These are phyloP conservation scores for Ustilago xerochloae DNA, from an alignment of 1,284 basidiomycete genomes.

Conservation along the genomic window DNA sequence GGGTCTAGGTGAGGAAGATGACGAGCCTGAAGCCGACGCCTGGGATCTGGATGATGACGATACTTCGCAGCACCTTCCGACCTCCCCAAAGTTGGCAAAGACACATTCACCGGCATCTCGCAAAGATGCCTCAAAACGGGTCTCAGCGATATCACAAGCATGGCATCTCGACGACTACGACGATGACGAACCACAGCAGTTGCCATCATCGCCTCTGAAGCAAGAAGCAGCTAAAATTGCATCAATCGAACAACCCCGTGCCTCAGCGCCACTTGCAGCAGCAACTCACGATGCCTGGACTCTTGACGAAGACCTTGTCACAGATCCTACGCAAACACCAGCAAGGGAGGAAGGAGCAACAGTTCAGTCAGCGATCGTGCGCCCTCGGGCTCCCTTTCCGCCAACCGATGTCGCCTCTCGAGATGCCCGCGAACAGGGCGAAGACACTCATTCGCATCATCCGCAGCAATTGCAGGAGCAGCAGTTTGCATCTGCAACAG, in stretches of 20 bases:
- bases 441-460: neutral
- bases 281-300: slow-evolving; percentile 37
- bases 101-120: neutral
- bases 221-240: neutral
- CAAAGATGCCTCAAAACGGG: too few relatives aligned
- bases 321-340: neutral
- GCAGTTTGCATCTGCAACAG: too few relatives aligned
- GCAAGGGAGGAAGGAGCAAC: neutral
- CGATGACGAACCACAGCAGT: neutral
- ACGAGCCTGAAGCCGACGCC: slow-evolving; percentile 30
- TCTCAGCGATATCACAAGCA: slow-evolving; percentile 19
- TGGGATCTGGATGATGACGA: slow-evolving; percentile 36
- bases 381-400: too few relatives aligned
- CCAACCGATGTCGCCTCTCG: too few relatives aligned
- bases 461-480: neutral
- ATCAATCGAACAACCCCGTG: neutral
- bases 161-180: slow-evolving; percentile 40
- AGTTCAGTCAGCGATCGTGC: too few relatives aligned
- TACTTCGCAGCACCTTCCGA: neutral
- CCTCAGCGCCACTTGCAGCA: neutral
- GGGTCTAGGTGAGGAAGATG: slow-evolving; percentile 50
- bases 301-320: slow-evolving; percentile 17
- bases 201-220: neutral
- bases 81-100: neutral
- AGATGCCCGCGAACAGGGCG: too few relatives aligned